Conservation (phyloP, 441 rosid species). For the Adansonia madagascariensis region DNA sequence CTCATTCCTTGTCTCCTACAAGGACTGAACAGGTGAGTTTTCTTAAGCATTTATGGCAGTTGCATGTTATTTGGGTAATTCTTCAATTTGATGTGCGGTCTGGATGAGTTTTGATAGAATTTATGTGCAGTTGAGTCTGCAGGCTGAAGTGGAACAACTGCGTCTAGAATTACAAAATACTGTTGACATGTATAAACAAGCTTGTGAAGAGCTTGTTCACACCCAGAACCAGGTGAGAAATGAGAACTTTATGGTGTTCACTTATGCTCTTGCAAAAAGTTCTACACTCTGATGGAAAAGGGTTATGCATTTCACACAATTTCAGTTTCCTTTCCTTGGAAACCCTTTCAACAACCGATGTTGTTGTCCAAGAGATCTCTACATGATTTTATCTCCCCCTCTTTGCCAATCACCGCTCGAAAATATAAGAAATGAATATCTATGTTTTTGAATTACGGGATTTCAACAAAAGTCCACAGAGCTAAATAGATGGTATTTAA, state of each 20-base stretch:
- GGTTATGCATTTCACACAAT: constrained; percentile 9
- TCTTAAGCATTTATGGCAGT: not conserved
- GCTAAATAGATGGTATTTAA: not conserved
- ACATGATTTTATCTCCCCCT: not conserved
- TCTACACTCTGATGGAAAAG: not conserved
- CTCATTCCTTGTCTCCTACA: constrained; percentile 36
- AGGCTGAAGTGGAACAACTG: constrained; percentile 65
- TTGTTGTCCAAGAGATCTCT: not conserved
- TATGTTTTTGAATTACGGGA: not conserved
- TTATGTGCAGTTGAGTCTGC: constrained; percentile 54
- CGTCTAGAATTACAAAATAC: constrained; percentile 66
- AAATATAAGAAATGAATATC: not conserved
- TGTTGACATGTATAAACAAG: constrained; percentile 62
- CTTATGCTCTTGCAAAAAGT: not conserved
- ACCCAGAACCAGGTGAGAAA: constrained; percentile 67
- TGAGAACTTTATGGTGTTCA: constrained; percentile 17
- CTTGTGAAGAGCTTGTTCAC: constrained; percentile 76
- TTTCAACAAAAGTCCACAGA: not conserved
- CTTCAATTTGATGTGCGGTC: constrained; percentile 5
- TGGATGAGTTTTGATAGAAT: constrained; percentile 26
- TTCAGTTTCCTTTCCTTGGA: not conserved
- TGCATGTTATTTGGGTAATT: not conserved
- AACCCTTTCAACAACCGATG: not conserved
- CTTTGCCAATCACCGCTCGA: not conserved
- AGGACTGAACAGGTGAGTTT: constrained; percentile 50